phyloP scores from a whole-genome alignment of 371 early-diverging fungal genomes.

The Capniomyces stellatus region DNA sequence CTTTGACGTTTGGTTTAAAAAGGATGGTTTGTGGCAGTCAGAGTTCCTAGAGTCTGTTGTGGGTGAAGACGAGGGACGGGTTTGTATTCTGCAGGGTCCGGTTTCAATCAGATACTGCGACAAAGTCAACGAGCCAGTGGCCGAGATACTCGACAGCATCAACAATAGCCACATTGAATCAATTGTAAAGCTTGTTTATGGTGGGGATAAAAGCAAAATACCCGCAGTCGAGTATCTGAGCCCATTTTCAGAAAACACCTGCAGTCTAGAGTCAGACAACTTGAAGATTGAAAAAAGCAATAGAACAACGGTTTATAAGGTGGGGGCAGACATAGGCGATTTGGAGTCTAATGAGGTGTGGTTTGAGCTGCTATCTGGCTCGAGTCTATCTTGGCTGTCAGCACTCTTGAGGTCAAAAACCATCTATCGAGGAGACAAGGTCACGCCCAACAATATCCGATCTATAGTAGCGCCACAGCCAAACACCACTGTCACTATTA shows the following conservation, averaged over 20 bases:
- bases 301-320: background rate
- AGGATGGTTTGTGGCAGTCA: constrained; percentile 82
- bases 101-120: constrained; percentile 65
- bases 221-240: constrained; percentile 69
- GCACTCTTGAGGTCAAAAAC: background rate
- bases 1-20: constrained; percentile 90
- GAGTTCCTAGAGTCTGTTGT: constrained; percentile 74
- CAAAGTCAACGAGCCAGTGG: constrained; percentile 65
- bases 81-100: constrained; percentile 83
- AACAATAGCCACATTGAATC: constrained; percentile 54
- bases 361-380: background rate
- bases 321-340: background rate
- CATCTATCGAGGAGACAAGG: background rate
- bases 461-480: background rate
- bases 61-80: constrained; percentile 69
- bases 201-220: constrained; percentile 30
- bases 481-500: background rate
- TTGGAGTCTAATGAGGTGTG: background rate
- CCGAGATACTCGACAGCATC: constrained; percentile 71
- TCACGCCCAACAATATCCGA: background rate
- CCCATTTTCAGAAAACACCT: constrained; percentile 3
- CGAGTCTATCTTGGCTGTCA: background rate
- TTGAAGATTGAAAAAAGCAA: background rate
- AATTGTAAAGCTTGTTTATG: constrained; percentile 56
- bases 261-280: background rate